Evolutionary conservation across 2,329 filamentous ascomycete species (phyloP), one percentile per base, ranked within the genome.

Genomic region (Botrytis fragariae): DNA sequence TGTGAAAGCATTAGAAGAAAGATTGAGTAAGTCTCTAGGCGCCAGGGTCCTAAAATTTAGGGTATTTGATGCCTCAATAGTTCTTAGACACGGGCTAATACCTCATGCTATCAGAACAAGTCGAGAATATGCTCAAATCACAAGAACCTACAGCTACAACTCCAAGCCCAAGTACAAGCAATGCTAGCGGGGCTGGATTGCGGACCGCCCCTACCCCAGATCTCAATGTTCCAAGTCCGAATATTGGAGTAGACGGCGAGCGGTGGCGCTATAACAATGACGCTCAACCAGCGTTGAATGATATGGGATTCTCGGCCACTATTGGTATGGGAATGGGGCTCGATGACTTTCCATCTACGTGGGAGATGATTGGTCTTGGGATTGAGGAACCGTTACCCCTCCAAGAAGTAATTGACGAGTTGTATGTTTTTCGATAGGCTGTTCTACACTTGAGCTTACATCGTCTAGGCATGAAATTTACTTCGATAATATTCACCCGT

Each of bases 401-500:
- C 22, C 89, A 89, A 76, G 90, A 92, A 71, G 87, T 89, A 12
- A 87, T 97, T 76, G 93, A 98, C 79, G 94, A 98, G 80, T 84
- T 99, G 89, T 94, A 85, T 80, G 87, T 83, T 44, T 35, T 32
- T 70, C 51, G 35, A 32, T 10, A 65, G 42, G 51, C 29, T 22
- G 39, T 60, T 44, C 73, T 62, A 29, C 42, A 74, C 72, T 77
- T 80, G 45, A 78, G 69, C 69, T 70, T 73, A 77, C 60, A 78
- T 71, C 22, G 63, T 54, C 39, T 80, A 93, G 90, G 74, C 92
- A 97, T 79, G 88, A 93, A 78, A 90, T 96, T 39, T 99, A 93
- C 82, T 98, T 98, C 80, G 90, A 95, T 73, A 98, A 97, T 82
- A 88, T 97, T 16, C 93, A 98, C 80, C 91, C 92, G 0, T 94